Evolutionary conservation across 306 rosid species (phyloP).

Genomic region (Cucurbita ficifolia): DNA sequence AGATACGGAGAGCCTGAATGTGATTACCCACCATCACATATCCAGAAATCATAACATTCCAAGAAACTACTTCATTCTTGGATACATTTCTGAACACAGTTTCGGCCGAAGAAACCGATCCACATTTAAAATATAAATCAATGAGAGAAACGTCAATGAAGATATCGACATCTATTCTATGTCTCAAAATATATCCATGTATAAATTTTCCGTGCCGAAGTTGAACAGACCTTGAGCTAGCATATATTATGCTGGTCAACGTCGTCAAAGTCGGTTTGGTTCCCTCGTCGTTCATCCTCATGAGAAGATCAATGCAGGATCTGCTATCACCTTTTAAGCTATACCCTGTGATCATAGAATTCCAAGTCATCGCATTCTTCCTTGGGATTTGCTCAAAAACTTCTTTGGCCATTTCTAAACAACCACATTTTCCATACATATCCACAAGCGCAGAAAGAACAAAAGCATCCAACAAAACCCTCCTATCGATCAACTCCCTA

Average conservation of each 20-base stretch:
- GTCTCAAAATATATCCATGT: constrained; percentile 50
- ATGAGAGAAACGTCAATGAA: constrained; percentile 38
- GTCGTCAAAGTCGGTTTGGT: constrained; percentile 47
- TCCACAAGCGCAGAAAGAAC: constrained; percentile 59
- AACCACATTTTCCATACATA: constrained; percentile 79
- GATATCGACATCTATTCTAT: constrained; percentile 36
- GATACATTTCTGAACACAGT: constrained; percentile 34
- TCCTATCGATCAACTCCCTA: constrained; percentile 25
- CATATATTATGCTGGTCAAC: constrained; percentile 45
- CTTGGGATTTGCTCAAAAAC: constrained; percentile 49
- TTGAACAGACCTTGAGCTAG: constrained; percentile 40
- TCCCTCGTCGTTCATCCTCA: constrained; percentile 48
- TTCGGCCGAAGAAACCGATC: constrained; percentile 42
- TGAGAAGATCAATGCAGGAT: constrained; percentile 47
- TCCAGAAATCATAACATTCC: constrained; percentile 81
- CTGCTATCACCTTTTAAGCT: constrained; percentile 48
- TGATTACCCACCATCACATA: constrained; percentile 36
- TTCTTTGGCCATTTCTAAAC: constrained; percentile 42
- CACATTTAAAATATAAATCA: constrained; percentile 64
- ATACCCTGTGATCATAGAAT: constrained; percentile 53
- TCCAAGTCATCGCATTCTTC: constrained; percentile 64
- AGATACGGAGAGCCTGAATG: constrained; percentile 43
- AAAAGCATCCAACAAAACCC: constrained; percentile 26
- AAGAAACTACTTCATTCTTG: constrained; percentile 29
- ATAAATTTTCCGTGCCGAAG: constrained; percentile 43